Percentiles rank a stretch among this genome's conserved stretches.
Evolutionary conservation across 768 basidiomycete genomes (phyloP).

Genomic region (Amanita muscaria): DNA sequence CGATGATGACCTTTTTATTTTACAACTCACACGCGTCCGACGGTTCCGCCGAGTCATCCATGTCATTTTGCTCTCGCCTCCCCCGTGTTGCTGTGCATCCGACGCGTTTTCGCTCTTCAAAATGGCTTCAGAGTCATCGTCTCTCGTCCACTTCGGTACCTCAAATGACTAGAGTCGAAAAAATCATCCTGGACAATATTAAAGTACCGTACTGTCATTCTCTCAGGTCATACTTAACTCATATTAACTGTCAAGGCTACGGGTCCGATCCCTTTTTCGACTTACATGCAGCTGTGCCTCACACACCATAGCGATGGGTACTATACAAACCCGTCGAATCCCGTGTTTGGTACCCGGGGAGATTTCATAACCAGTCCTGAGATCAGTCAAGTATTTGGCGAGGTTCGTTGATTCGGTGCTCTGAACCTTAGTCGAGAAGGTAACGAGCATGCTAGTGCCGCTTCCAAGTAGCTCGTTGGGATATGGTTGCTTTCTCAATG

Average conservation of each 20-base stretch:
- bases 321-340: conserved; percentile 68
- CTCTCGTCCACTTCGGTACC: conserved; percentile 6
- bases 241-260: conserved; percentile 48
- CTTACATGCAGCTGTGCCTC: conserved; percentile 89
- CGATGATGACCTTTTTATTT: neutral
- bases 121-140: neutral
- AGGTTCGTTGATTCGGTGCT: conserved; percentile 45
- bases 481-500: conserved; percentile 83
- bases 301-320: conserved; percentile 88
- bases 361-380: conserved; percentile 98
- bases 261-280: conserved; percentile 81
- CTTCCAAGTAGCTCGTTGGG: conserved; percentile 57
- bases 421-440: conserved; percentile 15
- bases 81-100: neutral
- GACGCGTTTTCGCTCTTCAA: neutral
- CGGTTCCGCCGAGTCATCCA: conserved; percentile 1
- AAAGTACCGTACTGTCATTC: conserved; percentile 37
- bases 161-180: conserved; percentile 42
- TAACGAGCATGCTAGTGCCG: conserved; percentile 29
- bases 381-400: conserved; percentile 93
- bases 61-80: neutral
- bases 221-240: neutral
- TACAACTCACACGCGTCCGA: neutral
- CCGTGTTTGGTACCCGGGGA: conserved; percentile 78
- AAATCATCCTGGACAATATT: conserved; percentile 61